Evolutionary conservation across 768 basidiomycete species (phyloP), one percentile per base, ranked within the genome.

Genomic region (Dacryopinax primogenitus): DNA sequence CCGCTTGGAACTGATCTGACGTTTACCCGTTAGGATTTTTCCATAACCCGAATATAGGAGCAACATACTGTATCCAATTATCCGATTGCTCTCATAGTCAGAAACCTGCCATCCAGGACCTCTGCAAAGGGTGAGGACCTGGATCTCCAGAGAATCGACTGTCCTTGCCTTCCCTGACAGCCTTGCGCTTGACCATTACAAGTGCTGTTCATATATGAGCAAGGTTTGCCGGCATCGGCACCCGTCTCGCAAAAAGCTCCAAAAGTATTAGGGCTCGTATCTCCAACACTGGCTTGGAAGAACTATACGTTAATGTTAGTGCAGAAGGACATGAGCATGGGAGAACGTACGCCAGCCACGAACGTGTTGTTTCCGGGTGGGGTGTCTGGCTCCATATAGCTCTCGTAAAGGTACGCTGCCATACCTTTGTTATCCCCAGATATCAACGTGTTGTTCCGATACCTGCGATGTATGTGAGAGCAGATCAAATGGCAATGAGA

Each of bases 341-440:
- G 36, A 44, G 3, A 18, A 18, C 7, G 41, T 4, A 44, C 89
- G 0, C 86, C 88, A 23, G 88, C 87, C 28, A 90, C 79, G 69
- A 89, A 90, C 1, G 80, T 81, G 33, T 78, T 78, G 69, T 83
- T 84, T 63, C 89, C 88, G 0, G 89, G 89, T 79, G 83, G 79
- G 0, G 82, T 67, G 62, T 78, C 71, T 1, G 88, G 87, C 70
- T 89, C 86, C 0, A 83, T 78, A 63, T 77, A 80, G 21, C 86
- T 76, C 79, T 90, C 89, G 67, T 88, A 91, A 18, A 90, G 72
- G 73, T 82, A 86, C 7, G 87, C 87, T 1, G 88, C 87, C 87
- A 90, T 89, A 39, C 89, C 89, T 73, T 91, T 90, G 77, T 90
- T 90, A 74, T 90, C 89, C 1, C 80, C 75, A 73, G 87, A 89